Evolutionary conservation across 2,329 filamentous ascomycete species (phyloP).

Genomic region (Paecilomyces dactylethromorphus): DNA sequence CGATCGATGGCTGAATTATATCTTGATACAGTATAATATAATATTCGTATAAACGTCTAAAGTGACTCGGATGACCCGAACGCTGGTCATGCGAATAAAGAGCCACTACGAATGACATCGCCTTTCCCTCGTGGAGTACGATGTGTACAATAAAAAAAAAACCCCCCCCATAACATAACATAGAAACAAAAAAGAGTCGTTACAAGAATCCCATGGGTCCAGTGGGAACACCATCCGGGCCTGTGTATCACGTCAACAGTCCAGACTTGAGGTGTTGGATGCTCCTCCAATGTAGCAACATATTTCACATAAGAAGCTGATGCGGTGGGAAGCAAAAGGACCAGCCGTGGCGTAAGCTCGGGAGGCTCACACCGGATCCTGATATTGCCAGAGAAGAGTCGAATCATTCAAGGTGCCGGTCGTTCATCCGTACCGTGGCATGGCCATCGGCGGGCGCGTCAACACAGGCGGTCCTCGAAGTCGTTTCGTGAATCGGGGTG

Average conservation of each 20-base stretch:
- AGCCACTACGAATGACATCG: not conserved
- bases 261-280: not conserved
- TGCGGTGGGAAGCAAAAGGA: not conserved
- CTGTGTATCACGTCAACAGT: not conserved
- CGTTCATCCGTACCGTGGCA: not conserved
- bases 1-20: no score
- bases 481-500: not conserved
- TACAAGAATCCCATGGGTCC: not conserved
- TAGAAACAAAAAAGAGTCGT: not conserved
- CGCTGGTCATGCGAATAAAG: not conserved
- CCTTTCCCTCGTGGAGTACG: not conserved
- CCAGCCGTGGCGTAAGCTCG: not conserved
- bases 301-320: not conserved
- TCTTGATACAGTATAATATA: no score
- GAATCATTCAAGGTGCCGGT: not conserved
- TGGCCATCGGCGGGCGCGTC: conserved; percentile 3
- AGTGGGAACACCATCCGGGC: not conserved
- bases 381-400: not conserved
- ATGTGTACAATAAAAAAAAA: not conserved
- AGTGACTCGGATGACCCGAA: not conserved
- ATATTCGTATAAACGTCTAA: no score
- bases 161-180: not conserved
- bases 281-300: not conserved
- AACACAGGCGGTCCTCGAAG: not conserved
- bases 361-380: not conserved